phyloP scores from a whole-genome alignment of 805 yeast species.

The Millerago galiae region DNA sequence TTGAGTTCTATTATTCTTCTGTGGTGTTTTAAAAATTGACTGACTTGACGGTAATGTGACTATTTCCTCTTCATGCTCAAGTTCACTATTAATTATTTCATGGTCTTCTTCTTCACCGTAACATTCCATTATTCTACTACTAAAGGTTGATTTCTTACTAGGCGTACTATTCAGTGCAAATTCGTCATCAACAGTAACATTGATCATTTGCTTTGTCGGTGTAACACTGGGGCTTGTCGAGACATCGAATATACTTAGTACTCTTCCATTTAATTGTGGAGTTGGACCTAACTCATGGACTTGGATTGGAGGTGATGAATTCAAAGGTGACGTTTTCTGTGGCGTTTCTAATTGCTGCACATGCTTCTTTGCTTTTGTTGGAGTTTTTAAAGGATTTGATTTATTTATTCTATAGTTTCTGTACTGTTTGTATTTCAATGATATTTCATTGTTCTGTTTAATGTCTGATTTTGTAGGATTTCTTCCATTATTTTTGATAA shows the following conservation, averaged over 20 bases:
- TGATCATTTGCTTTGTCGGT: conserved; percentile 5
- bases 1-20: conserved; percentile 6
- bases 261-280: conserved; percentile 77
- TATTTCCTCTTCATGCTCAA: background rate
- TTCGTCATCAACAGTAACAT: background rate
- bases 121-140: conserved; percentile 5
- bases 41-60: background rate
- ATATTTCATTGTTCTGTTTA: conserved; percentile 31
- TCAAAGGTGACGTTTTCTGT: conserved; percentile 19
- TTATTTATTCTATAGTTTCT: conserved; percentile 2
- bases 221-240: conserved; percentile 12
- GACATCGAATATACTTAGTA: conserved; percentile 61
- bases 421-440: conserved; percentile 21
- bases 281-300: conserved; percentile 67
- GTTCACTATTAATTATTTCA: background rate
- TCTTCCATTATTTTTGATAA: conserved; percentile 32
- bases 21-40: conserved; percentile 15
- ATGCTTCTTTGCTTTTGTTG: background rate
- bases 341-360: conserved; percentile 18
- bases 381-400: background rate
- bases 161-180: conserved; percentile 6
- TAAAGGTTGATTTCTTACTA: conserved; percentile 9
- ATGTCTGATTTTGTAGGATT: conserved; percentile 44
- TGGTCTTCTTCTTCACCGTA: conserved; percentile 5
- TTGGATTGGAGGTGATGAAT: conserved; percentile 5